Evolutionary conservation across 2,329 filamentous ascomycete species (phyloP).

Genomic region (Penicillium rolfsii): DNA sequence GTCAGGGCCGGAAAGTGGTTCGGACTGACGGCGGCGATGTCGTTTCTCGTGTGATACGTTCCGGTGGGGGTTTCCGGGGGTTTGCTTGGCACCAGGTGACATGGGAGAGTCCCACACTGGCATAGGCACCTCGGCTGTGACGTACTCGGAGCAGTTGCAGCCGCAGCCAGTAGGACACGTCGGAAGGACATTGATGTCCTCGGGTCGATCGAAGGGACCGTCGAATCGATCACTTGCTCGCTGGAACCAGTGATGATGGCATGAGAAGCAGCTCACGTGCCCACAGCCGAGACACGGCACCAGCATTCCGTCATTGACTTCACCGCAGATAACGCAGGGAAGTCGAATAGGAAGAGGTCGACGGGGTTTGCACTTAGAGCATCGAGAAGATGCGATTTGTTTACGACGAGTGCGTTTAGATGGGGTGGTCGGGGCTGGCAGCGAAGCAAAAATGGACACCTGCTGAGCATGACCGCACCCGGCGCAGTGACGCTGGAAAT

Average conservation of each 20-base stretch:
- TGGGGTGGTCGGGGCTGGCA: conserved; percentile 21
- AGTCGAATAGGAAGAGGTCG: conserved; percentile 40
- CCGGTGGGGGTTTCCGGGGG: not conserved
- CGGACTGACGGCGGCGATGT: conserved; percentile 26
- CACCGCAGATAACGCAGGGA: conserved; percentile 51
- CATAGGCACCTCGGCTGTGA: conserved; percentile 37
- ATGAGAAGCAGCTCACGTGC: conserved; percentile 52
- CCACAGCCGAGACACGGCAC: conserved; percentile 53
- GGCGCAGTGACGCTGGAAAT: conserved; percentile 49
- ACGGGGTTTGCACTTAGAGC: conserved; percentile 42
- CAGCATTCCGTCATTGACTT: conserved; percentile 49
- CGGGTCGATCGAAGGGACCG: conserved; percentile 13
- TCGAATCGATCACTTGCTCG: conserved; percentile 19
- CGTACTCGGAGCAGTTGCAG: conserved; percentile 49
- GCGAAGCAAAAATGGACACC: conserved; percentile 41
- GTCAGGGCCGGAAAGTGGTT: conserved; percentile 18
- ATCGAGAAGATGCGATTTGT: conserved; percentile 30
- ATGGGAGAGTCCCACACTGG: conserved; percentile 28
- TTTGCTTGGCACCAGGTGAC: conserved; percentile 16
- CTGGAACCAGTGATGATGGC: conserved; percentile 49
- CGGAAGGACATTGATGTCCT: conserved; percentile 26
- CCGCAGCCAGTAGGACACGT: conserved; percentile 54
- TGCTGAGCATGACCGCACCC: conserved; percentile 45
- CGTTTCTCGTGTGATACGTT: conserved; percentile 23
- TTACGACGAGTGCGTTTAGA: conserved; percentile 28